phyloP scores from a whole-genome alignment of 768 basidiomycete genomes.

The Pleurotus sapidus region DNA sequence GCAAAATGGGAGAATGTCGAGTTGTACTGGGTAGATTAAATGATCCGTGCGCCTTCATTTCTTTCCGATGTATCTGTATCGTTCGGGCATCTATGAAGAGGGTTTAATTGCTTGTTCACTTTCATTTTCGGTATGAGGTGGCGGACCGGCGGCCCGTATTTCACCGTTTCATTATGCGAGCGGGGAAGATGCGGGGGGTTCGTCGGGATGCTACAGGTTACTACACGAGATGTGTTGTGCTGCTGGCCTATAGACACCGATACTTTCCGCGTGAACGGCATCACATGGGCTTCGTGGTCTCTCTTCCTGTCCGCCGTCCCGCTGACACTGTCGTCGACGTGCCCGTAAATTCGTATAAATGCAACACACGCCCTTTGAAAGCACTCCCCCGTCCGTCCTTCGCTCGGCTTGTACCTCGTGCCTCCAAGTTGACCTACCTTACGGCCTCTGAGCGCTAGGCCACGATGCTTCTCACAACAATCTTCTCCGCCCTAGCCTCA shows the following conservation, averaged over 20 bases:
- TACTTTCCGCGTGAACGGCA: background rate
- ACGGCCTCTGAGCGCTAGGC: background rate
- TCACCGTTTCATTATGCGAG: background rate
- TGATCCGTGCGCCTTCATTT: conserved; percentile 5
- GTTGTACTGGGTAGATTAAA: conserved; percentile 18
- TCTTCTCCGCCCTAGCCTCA: conserved; percentile 17
- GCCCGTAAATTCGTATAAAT: no score
- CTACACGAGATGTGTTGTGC: background rate
- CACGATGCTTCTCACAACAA: background rate
- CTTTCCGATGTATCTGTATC: no score
- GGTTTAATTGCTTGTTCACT: no score
- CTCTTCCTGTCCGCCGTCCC: conserved; percentile 1
- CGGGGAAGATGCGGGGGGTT: conserved; percentile 1
- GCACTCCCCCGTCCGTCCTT: background rate
- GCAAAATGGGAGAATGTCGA: conserved; percentile 17
- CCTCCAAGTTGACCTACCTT: background rate
- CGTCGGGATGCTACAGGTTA: background rate
- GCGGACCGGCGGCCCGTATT: no score
- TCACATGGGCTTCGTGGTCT: background rate
- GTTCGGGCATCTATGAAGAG: no score
- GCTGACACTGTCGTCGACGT: background rate
- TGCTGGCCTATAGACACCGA: background rate
- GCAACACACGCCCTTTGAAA: no score
- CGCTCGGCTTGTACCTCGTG: background rate
- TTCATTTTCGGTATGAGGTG: no score